Percentiles rank a stretch among this genome's conserved stretches.
phyloP scores from a whole-genome alignment of 2,329 filamentous ascomycete species.

The Aspergillus sp. region DNA sequence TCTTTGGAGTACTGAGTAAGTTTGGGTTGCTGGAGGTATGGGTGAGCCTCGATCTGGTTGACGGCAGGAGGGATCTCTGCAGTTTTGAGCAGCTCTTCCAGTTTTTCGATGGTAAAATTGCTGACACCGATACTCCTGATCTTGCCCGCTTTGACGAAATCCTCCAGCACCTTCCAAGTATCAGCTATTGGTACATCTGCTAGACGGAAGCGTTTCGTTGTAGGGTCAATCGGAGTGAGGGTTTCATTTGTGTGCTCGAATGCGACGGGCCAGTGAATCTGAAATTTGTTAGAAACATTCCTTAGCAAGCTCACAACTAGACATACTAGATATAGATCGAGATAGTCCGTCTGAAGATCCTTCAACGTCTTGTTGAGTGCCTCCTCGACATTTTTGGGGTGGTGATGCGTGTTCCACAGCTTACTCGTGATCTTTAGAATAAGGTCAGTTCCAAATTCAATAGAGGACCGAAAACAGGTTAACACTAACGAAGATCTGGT shows the following conservation, averaged over 20 bases:
- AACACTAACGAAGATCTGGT: conserved; percentile 32
- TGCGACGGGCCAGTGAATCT: conserved; percentile 38
- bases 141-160: conserved; percentile 34
- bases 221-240: conserved; percentile 26
- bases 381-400: conserved; percentile 49
- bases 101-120: conserved; percentile 42
- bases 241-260: conserved; percentile 30
- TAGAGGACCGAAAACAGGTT: not conserved
- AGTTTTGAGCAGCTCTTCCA: conserved; percentile 28
- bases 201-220: conserved; percentile 27
- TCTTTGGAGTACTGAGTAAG: conserved; percentile 54
- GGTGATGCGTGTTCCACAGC: conserved; percentile 58
- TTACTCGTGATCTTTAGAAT: conserved; percentile 52
- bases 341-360: conserved; percentile 53
- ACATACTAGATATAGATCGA: conserved; percentile 52
- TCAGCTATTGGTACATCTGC: conserved; percentile 28
- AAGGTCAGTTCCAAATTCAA: not conserved
- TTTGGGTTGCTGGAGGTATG: conserved; percentile 60
- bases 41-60: conserved; percentile 68
- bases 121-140: conserved; percentile 35
- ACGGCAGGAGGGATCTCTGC: conserved; percentile 58
- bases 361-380: conserved; percentile 50
- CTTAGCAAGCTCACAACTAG: conserved; percentile 27
- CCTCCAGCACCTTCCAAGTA: conserved; percentile 40
- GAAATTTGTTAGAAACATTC: not conserved